Evolutionary conservation across 2,329 filamentous ascomycete genomes (phyloP), one percentile per base, ranked within the genome.

Genomic region (Tolypocladium nubicola): DNA sequence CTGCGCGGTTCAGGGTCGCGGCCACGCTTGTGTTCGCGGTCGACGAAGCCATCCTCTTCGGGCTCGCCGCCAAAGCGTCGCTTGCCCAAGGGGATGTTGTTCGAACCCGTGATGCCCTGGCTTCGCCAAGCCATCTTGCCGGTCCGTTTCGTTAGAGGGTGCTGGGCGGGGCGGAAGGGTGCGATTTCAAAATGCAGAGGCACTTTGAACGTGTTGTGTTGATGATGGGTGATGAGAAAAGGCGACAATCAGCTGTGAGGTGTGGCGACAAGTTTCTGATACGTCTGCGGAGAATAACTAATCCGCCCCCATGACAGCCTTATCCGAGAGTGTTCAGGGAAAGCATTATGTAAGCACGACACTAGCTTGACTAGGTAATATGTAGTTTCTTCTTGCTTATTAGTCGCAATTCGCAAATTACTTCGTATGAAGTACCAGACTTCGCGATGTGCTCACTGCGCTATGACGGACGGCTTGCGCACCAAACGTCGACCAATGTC

Each of bases 21-120:
- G 68, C 94, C 94, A 73, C 94, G 92, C 80, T 97, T 96, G 59
- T 81, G 65, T 54, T 83, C 81, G 68, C 72, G 75, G 60, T 79
- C 75, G 55, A 61, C 75, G 55, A 61, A 63, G 52, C 68, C 70
- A 50, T 67, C 65, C 41, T 66, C 73, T 47, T 73, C 73, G 19
- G 69, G 68, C 8, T 87, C 83, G 53, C 83, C 86, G 63, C 82
- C 88, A 60, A 85, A 87, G 66, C 95, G 91, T 61, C 92, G 88
- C 66, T 85, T 95, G 55, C 94, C 94, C 61, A 99, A 78, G 60
- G 94, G 94, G 67, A 99, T 96, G 69, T 97, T 97, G 76, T 99
- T 99, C 50, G 95, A 97, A 55, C 94, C 94, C 23, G 94, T 99
- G 71, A 96, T 96, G 65, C 94, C 94, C 72, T 86, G 84, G 58